Percentiles rank a stretch among this genome's conserved stretches.
These are phyloP conservation scores for Exobasidium cylindrosporum DNA, from an alignment of 1,284 basidiomycete genomes.

Conservation along the genomic window DNA sequence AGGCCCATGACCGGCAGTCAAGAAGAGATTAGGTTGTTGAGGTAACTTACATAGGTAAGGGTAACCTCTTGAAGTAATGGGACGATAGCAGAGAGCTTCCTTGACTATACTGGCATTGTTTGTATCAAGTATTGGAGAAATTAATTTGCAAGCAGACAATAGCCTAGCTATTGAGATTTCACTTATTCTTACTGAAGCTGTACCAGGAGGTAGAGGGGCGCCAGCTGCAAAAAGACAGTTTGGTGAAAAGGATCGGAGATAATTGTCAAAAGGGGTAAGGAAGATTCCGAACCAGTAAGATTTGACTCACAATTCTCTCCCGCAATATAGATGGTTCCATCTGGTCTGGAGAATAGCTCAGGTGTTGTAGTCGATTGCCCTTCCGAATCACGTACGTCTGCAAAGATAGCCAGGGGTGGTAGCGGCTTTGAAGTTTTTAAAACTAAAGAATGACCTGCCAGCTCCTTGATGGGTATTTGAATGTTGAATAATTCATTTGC, in stretches of 20 bases:
- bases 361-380: constrained; percentile 27
- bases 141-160: constrained; percentile 58
- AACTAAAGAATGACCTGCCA: constrained; percentile 57
- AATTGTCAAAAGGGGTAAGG: not conserved
- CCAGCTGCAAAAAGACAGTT: constrained; percentile 54
- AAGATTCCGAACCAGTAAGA: not conserved
- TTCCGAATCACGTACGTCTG: constrained; percentile 56
- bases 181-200: constrained; percentile 52
- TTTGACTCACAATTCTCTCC: constrained; percentile 29
- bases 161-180: constrained; percentile 58
- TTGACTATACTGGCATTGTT: constrained; percentile 46
- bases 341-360: constrained; percentile 51
- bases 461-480: not conserved
- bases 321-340: constrained; percentile 56
- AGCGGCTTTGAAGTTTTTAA: constrained; percentile 45
- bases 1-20: constrained; percentile 56
- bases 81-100: constrained; percentile 62
- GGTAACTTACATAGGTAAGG: constrained; percentile 59
- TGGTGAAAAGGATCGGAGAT: constrained; percentile 45
- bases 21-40: constrained; percentile 27
- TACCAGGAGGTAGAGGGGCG: constrained; percentile 37
- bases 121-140: constrained; percentile 44
- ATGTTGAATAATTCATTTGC: constrained; percentile 39
- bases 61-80: constrained; percentile 59
- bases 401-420: constrained; percentile 59